These are phyloP conservation scores for Pseudonitzschia multiseries DNA, from an alignment of 108 stramenopile species.

Conservation along the genomic window DNA sequence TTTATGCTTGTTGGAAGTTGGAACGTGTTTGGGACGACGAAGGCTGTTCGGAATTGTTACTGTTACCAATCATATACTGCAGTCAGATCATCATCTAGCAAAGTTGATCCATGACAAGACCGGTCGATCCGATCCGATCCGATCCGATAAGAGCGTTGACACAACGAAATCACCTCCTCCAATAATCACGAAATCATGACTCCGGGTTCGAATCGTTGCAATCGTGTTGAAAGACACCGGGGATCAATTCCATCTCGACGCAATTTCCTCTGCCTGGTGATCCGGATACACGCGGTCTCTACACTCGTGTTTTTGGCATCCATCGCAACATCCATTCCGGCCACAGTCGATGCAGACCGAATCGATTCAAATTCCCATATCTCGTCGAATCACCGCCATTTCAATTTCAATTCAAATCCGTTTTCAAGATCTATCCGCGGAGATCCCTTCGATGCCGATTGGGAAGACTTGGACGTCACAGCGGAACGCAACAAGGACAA, in stretches of 20 bases:
- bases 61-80: too few relatives aligned
- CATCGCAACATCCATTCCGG: background rate
- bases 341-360: background rate
- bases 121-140: too few relatives aligned
- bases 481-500: background rate
- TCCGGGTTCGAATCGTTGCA: background rate
- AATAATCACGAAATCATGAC: too few relatives aligned
- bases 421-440: background rate
- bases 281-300: background rate
- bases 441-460: constrained; percentile 6
- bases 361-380: background rate
- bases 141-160: too few relatives aligned
- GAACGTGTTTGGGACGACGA: too few relatives aligned
- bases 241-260: background rate
- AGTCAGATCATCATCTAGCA: too few relatives aligned
- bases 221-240: background rate
- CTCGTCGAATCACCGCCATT: background rate
- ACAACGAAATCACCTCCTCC: too few relatives aligned
- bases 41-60: too few relatives aligned
- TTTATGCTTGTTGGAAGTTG: too few relatives aligned
- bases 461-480: background rate
- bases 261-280: background rate
- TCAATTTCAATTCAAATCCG: too few relatives aligned
- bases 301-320: background rate
- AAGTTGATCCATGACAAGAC: too few relatives aligned